A percentile compares a stretch with the other conserved stretches of the same genome.
These are phyloP conservation scores for Bruguiera parviflora DNA, from an alignment of 345 rosid genomes.

Conservation along the genomic window DNA sequence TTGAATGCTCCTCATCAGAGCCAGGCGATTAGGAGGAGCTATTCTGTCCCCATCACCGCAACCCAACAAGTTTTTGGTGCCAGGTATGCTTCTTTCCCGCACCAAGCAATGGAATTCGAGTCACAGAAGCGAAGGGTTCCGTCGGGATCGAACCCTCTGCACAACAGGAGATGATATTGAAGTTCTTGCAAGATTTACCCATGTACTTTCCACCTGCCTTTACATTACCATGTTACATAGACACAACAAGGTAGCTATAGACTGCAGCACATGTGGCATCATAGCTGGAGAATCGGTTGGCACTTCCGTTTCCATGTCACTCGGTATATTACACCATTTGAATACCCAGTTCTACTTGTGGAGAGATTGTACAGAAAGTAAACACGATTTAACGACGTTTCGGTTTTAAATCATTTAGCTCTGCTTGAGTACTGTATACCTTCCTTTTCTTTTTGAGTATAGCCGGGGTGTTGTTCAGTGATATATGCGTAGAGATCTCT, in stretches of 20 bases:
- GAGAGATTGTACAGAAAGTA: constrained; percentile 5
- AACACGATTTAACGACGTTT: not conserved
- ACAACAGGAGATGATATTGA: constrained; percentile 35
- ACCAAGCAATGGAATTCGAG: constrained; percentile 7
- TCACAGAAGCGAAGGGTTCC: constrained; percentile 48
- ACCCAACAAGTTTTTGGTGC: constrained; percentile 4
- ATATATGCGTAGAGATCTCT: no score
- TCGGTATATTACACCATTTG: not conserved
- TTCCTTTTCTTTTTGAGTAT: not conserved
- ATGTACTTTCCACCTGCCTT: not conserved
- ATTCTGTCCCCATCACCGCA: constrained; percentile 7
- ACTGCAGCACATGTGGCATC: not conserved
- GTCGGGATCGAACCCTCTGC: constrained; percentile 51
- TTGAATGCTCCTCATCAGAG: not conserved
- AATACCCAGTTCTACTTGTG: no score
- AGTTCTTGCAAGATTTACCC: not conserved
- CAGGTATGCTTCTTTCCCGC: not conserved
- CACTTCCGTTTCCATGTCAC: not conserved
- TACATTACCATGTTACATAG: not conserved
- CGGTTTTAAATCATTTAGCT: not conserved
- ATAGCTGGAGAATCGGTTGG: not conserved
- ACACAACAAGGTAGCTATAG: not conserved
- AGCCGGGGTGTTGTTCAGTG: no score
- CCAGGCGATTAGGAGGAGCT: constrained; percentile 1
- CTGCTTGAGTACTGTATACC: not conserved